phyloP scores from a whole-genome alignment of 495 filamentous ascomycete species.

The Evernia prunastri region DNA sequence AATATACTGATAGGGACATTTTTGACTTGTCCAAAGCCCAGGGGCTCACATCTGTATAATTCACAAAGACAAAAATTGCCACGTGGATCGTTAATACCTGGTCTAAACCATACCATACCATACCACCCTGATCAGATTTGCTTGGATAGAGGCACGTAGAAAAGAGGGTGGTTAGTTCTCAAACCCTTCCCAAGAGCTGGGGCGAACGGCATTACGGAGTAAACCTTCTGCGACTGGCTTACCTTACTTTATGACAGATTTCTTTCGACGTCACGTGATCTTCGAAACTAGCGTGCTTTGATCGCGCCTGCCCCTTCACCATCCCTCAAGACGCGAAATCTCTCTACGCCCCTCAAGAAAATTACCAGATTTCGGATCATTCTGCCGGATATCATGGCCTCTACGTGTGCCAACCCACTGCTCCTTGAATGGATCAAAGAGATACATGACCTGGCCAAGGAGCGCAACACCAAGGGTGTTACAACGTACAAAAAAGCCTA shows the following conservation, averaged over 20 bases:
- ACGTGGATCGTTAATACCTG: not conserved
- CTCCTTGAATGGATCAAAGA: slow-evolving; percentile 71
- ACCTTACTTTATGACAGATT: too few species aligned
- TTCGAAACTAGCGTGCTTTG: not conserved
- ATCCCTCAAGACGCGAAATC: not conserved
- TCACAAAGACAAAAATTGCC: not conserved
- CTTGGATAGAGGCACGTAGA: not conserved
- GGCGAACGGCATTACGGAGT: not conserved
- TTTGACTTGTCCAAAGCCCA: not conserved
- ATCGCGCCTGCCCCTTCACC: not conserved
- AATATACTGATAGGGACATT: too few species aligned
- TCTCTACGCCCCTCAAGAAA: too few species aligned
- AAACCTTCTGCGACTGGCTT: not conserved
- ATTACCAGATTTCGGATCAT: not conserved
- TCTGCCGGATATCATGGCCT: not conserved
- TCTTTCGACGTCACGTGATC: not conserved
- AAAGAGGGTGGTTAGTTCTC: not conserved
- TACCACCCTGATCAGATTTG: not conserved
- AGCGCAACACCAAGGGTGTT: slow-evolving; percentile 64
- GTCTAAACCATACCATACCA: not conserved
- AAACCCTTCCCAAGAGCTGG: not conserved
- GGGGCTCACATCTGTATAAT: not conserved
- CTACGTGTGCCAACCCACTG: slow-evolving; percentile 61
- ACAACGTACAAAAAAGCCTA: slow-evolving; percentile 75
- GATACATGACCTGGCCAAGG: slow-evolving; percentile 68